phyloP scores from a whole-genome alignment of 176 grass and related monocot species.

The Oropetium thomaeum region DNA sequence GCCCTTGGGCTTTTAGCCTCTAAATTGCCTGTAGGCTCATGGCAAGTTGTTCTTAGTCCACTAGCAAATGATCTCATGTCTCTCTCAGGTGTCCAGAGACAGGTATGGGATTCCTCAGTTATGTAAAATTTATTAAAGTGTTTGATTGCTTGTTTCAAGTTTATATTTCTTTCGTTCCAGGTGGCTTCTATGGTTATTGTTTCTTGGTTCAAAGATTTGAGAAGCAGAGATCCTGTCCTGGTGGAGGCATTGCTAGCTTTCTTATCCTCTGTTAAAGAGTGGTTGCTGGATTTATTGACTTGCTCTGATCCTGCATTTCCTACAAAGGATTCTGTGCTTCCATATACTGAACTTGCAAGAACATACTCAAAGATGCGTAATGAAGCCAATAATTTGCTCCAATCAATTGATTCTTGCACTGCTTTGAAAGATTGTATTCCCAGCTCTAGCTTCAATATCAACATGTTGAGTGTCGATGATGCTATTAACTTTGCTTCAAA shows the following conservation, averaged over 20 bases:
- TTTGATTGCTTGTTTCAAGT: conserved; percentile 18
- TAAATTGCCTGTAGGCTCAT: conserved; percentile 68
- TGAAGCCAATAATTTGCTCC: conserved; percentile 68
- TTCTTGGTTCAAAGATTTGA: conserved; percentile 88
- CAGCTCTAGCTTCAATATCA: conserved; percentile 53
- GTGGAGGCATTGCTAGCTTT: conserved; percentile 51
- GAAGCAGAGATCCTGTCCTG: conserved; percentile 49
- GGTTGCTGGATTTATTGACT: conserved; percentile 71
- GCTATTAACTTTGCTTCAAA: conserved; percentile 79
- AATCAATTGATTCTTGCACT: conserved; percentile 54
- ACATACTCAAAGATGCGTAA: conserved; percentile 85
- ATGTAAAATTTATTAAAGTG: conserved; percentile 2
- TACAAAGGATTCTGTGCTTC: conserved; percentile 76
- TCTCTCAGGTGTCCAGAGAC: conserved; percentile 91
- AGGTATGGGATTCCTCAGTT: conserved; percentile 43
- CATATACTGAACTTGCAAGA: conserved; percentile 92
- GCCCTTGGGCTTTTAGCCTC: conserved; percentile 90
- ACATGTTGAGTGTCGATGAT: conserved; percentile 67
- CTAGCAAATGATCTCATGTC: conserved; percentile 66
- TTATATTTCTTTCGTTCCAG: conserved; percentile 33
- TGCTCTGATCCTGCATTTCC: conserved; percentile 91
- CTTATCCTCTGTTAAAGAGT: conserved; percentile 71
- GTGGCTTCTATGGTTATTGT: conserved; percentile 90
- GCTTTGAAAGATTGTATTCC: conserved; percentile 52
- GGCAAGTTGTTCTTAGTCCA: conserved; percentile 73